Conservation (phyloP, 768 basidiomycete species). For the Leucocoprinus sp. region DNA sequence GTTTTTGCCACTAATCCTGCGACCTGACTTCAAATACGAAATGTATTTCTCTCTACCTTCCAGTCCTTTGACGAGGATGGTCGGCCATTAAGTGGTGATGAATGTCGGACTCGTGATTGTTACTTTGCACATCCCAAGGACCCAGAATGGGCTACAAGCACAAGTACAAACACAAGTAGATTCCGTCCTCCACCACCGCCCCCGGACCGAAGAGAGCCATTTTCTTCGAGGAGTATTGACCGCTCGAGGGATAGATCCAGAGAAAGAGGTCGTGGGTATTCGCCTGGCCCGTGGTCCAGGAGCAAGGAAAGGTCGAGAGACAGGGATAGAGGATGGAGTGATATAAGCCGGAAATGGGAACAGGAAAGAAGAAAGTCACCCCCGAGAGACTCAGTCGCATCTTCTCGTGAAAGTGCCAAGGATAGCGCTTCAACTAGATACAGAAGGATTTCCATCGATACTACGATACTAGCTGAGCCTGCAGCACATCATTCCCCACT, state of each 20-base stretch:
- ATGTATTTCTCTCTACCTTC: too few relatives aligned
- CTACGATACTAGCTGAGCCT: background rate
- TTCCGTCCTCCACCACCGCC: background rate
- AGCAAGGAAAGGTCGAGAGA: background rate
- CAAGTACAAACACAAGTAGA: background rate
- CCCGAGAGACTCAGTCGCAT: conserved; percentile 4
- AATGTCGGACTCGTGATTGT: conserved; percentile 12
- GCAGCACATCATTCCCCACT: background rate
- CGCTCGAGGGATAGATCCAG: background rate
- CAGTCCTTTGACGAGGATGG: conserved; percentile 12
- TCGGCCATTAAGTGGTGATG: background rate
- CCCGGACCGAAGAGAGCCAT: background rate
- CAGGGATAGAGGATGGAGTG: background rate
- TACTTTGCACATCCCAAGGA: conserved; percentile 15
- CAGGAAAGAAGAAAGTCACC: background rate
- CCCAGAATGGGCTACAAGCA: conserved; percentile 5
- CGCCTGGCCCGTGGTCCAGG: too few relatives aligned
- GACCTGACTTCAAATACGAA: background rate
- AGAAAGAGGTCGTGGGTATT: background rate
- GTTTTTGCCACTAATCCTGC: background rate
- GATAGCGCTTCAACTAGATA: background rate
- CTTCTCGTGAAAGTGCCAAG: background rate
- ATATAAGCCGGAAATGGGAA: background rate
- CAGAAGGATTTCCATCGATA: background rate
- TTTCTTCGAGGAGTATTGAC: background rate